Evolutionary conservation across 176 grass and related monocot genomes (phyloP).

Genomic region (sorghum (Sorghum bicolor)): Sorghum_bicolor_NCBIv3 NC_012870.2:6075001-6075500

Average conservation of each 20-base stretch:
- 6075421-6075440: conserved; percentile 13
- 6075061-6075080: not conserved
- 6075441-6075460: not conserved
- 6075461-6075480: not conserved
- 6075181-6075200: not conserved
- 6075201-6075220: not conserved
- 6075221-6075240: not conserved
- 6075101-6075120: not conserved
- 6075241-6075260: not conserved
- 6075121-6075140: not conserved
- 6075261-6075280: not conserved
- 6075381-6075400: not conserved
- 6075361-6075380: conserved; percentile 5
- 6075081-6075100: not conserved
- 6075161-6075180: not conserved
- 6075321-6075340: conserved; percentile 12
- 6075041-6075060: not conserved
- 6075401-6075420: not conserved
- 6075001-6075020: not conserved
- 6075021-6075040: not conserved
- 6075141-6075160: not conserved
- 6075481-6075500: not conserved
- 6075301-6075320: not conserved
- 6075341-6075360: conserved; percentile 9
- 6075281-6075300: not conserved